Percentiles rank a stretch among this genome's conserved stretches.
phyloP scores from a whole-genome alignment of 2,329 filamentous ascomycete species.

The Sclerotinia borealis region DNA sequence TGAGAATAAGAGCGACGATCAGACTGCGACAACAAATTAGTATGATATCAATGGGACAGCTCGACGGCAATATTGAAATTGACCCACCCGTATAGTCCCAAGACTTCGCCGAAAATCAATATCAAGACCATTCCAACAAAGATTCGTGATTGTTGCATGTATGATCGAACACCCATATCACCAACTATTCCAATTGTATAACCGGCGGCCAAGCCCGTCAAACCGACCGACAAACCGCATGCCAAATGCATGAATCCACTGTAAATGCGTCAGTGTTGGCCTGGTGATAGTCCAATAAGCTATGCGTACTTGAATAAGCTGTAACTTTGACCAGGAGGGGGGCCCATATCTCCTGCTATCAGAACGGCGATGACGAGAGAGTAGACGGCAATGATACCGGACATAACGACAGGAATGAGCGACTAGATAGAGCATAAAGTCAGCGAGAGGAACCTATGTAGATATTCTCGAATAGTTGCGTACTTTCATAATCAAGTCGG shows the following conservation, averaged over 20 bases:
- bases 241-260: conserved; percentile 92
- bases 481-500: conserved; percentile 89
- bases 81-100: conserved; percentile 92
- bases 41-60: neutral
- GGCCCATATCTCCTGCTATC: conserved; percentile 82
- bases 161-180: conserved; percentile 86
- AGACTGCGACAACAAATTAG: conserved; percentile 47
- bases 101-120: conserved; percentile 94
- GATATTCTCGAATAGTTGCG: conserved; percentile 14
- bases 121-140: conserved; percentile 99
- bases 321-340: conserved; percentile 62
- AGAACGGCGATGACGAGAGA: conserved; percentile 94
- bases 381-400: conserved; percentile 97
- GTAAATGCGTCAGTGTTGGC: conserved; percentile 16
- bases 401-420: conserved; percentile 90
- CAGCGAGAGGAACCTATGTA: neutral
- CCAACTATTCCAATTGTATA: conserved; percentile 96
- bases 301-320: conserved; percentile 70
- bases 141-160: conserved; percentile 92
- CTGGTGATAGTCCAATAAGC: conserved; percentile 17
- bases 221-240: conserved; percentile 82
- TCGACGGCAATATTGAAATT: neutral
- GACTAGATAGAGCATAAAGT: conserved; percentile 40
- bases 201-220: conserved; percentile 87
- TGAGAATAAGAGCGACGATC: conserved; percentile 88